phyloP scores from a whole-genome alignment of 2,329 filamentous ascomycete species.

The Exophiala xenobiotica region DNA sequence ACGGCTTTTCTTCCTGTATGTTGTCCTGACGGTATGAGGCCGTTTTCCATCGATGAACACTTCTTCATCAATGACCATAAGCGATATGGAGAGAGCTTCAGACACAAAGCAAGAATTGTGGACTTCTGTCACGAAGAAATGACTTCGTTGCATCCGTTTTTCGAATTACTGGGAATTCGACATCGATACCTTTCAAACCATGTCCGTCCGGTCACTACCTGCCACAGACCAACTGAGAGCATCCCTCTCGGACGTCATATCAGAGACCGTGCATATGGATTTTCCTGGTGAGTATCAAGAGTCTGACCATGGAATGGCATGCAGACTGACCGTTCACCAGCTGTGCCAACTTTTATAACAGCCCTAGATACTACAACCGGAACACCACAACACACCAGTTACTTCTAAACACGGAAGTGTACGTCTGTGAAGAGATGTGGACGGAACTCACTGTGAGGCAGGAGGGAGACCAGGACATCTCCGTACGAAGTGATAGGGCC shows the following conservation, averaged over 20 bases:
- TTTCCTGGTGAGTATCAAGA: constrained; percentile 21
- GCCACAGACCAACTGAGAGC: constrained; percentile 2
- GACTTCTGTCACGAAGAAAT: constrained; percentile 17
- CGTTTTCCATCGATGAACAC: constrained; percentile 2
- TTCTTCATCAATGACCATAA: constrained; percentile 20
- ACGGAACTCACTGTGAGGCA: constrained; percentile 12
- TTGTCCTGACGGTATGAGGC: constrained; percentile 4
- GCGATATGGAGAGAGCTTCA: constrained; percentile 13
- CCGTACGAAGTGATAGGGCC: constrained; percentile 7
- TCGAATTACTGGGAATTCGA: constrained; percentile 7
- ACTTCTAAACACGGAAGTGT: constrained; percentile 11
- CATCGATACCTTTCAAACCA: constrained; percentile 13
- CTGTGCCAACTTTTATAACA: constrained; percentile 18
- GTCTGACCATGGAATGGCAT: constrained; percentile 1
- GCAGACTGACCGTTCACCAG: constrained; percentile 10
- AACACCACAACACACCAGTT: constrained; percentile 10
- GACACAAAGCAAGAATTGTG: constrained; percentile 8
- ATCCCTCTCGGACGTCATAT: constrained; percentile 7
- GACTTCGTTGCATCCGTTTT: constrained; percentile 14
- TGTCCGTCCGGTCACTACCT: constrained; percentile 4
- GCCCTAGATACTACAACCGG: constrained; percentile 17
- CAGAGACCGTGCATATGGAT: constrained; percentile 20
- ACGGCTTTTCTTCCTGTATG: constrained; percentile 17
- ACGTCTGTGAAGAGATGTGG: constrained; percentile 19
- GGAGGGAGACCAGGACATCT: not conserved